A percentile compares a stretch with the other conserved stretches of the same genome.
Conservation (phyloP, 208 protist genomes). For the Wallacemonas sp. region DNA sequence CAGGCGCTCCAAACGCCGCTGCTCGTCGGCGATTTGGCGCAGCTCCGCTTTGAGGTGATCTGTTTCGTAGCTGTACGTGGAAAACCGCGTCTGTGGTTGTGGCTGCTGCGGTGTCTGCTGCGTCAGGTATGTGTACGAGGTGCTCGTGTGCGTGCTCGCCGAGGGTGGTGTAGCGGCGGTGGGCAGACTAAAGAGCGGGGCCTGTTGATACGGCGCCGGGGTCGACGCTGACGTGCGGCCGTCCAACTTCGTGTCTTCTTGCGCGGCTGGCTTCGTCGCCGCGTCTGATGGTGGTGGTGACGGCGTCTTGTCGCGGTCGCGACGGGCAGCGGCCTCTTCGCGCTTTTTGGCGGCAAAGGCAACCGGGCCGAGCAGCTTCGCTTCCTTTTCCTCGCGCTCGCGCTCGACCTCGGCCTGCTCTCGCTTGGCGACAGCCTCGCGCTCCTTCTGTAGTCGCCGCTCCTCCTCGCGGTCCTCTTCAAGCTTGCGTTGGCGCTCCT, state of each 20-base stretch:
- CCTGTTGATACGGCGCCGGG: not conserved
- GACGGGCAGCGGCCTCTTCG: not conserved
- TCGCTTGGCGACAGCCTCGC: conserved; percentile 32
- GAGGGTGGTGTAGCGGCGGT: not conserved
- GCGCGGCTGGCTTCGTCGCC: not conserved
- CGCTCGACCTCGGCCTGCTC: conserved; percentile 53
- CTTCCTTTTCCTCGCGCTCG: conserved; percentile 36
- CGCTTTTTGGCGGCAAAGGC: conserved; percentile 14
- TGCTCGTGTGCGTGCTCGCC: not conserved
- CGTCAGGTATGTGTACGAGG: not conserved
- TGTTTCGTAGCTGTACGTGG: conserved; percentile 13
- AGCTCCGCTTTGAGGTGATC: conserved; percentile 14
- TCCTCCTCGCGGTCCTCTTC: conserved; percentile 48
- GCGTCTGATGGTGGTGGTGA: not conserved
- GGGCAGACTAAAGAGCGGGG: not conserved
- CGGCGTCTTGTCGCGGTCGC: not conserved
- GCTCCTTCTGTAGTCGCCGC: conserved; percentile 40
- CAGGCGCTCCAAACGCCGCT: conserved; percentile 4
- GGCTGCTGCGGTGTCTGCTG: not conserved
- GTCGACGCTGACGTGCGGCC: not conserved
- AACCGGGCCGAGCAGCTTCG: conserved; percentile 31
- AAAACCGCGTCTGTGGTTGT: not conserved
- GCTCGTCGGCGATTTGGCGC: conserved; percentile 13
- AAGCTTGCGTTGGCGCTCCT: conserved; percentile 32
- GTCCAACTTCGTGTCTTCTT: not conserved